Base-by-base conservation (phyloP, 2,329 filamentous ascomycete genomes). In the Apiospora malaysiana region DNA sequence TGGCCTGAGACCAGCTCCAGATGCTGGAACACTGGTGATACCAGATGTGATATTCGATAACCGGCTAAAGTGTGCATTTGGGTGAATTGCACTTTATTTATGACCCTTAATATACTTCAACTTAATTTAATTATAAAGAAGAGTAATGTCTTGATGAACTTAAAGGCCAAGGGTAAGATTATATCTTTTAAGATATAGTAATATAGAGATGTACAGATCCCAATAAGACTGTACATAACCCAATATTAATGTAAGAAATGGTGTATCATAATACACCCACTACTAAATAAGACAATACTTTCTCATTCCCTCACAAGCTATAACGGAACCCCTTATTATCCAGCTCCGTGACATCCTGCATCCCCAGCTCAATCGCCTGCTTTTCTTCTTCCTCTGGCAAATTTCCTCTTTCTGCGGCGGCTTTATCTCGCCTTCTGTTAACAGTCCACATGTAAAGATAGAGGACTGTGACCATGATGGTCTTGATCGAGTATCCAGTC, bases 371-470 rank as follows among this genome's bases (percentile, higher is more conserved):
- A 5, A 80, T 72, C 8, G 78, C 78, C 5, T 73, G 73, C 69
- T 75, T 77, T 66, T 79, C 77, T 49, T 79, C 73, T 5, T 85
- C 83, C 4, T 81, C 80, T 18, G 73, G 70, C 4, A 76, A 63
- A 23, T 69, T 65, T 1, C 73, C 73, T 9, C 76, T 76, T 25
- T 65, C 47, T 9, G 68, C 46, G 0, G 77, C 78, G 1, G 71
- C 74, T 14, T 76, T 76, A 51, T 80, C 78, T 18, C 78, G 73
- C 16, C 74, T 73, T 49, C 73, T 75, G 73, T 79, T 80, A 32
- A 70, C 70, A 14, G 74, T 71, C 69, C 71, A 77, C 78, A 80
- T 79, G 72, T 78, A 78, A 43, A 77, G 27, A 68, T 79, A 80
- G 27, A 80, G 70, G 6, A 76, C 70, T 8, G 78, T 68, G 49